A percentile compares a stretch with the other conserved stretches of the same genome.
These are phyloP conservation scores for Lasiosphaeris hirsuta DNA, from an alignment of 495 filamentous ascomycete genomes.

Conservation along the genomic window DNA sequence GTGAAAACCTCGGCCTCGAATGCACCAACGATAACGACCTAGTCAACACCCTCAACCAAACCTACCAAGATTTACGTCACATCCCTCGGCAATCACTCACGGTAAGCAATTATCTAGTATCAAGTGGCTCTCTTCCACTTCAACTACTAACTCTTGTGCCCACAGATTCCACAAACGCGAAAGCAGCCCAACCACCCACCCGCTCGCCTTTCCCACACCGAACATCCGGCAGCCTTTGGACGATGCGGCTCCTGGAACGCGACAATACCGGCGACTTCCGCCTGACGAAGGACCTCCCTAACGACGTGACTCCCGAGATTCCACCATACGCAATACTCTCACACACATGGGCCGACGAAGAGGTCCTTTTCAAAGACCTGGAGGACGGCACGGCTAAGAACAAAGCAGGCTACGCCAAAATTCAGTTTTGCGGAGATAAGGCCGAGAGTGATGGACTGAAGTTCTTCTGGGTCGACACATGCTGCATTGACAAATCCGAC, in stretches of 20 bases:
- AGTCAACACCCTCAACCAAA: no score
- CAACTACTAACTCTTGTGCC: no score
- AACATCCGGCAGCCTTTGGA: no score
- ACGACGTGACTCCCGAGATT: slow-evolving; percentile 11
- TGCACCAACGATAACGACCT: no score
- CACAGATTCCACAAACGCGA: no score
- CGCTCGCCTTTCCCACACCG: no score
- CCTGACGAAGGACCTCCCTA: neutral
- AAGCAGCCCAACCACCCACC: no score
- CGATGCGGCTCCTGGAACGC: neutral
- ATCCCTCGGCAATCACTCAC: no score
- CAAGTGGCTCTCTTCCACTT: no score
- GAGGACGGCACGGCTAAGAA: slow-evolving; percentile 13
- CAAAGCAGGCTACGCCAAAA: slow-evolving; percentile 30
- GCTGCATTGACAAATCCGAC: slow-evolving; percentile 7
- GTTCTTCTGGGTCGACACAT: slow-evolving; percentile 9
- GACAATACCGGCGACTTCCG: neutral
- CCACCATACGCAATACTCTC: slow-evolving; percentile 28
- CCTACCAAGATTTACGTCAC: no score
- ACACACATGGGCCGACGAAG: slow-evolving; percentile 27
- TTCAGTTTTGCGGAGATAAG: slow-evolving; percentile 30
- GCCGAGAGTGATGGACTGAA: slow-evolving; percentile 19
- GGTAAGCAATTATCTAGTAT: no score
- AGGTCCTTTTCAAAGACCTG: slow-evolving; percentile 22
- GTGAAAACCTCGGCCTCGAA: no score